Conservation (phyloP, 345 rosid genomes). For the Lepidium didymum region DNA sequence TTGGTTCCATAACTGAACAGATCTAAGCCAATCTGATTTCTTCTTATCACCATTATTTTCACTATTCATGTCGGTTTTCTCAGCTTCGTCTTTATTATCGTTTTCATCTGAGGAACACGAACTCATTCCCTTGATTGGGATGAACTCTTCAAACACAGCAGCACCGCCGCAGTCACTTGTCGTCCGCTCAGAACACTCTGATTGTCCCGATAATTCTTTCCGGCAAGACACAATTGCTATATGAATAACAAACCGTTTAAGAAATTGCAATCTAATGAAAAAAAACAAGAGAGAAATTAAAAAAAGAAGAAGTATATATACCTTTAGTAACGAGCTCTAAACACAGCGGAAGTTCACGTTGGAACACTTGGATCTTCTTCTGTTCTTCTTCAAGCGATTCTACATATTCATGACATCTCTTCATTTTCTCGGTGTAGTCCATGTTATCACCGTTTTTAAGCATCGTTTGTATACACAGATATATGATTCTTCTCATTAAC, state of each 20-base stretch:
- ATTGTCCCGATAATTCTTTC: slow-evolving; percentile 59
- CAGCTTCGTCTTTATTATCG: slow-evolving; percentile 13
- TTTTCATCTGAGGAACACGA: slow-evolving; percentile 25
- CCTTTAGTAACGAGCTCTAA: slow-evolving; percentile 85
- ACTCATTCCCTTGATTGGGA: slow-evolving; percentile 51
- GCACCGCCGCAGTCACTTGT: slow-evolving; percentile 43
- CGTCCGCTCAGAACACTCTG: slow-evolving; percentile 79
- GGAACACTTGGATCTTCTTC: slow-evolving; percentile 76
- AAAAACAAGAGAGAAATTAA: no score
- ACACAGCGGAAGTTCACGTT: slow-evolving; percentile 89
- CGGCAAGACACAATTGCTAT: slow-evolving; percentile 69
- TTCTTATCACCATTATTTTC: slow-evolving; percentile 26
- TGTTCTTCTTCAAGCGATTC: slow-evolving; percentile 70
- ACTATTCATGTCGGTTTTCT: neutral
- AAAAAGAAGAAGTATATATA: slow-evolving; percentile 13
- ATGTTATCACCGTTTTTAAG: neutral
- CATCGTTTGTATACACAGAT: neutral
- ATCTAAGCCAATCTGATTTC: slow-evolving; percentile 95
- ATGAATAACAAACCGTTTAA: neutral
- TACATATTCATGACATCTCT: slow-evolving; percentile 45
- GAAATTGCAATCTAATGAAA: neutral
- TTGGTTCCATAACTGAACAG: slow-evolving; percentile 92
- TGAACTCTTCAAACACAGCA: slow-evolving; percentile 68
- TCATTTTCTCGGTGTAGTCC: slow-evolving; percentile 49
- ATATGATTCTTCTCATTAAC: neutral